A percentile compares a stretch with the other conserved stretches of the same genome.
Evolutionary conservation across 805 yeast genomes (phyloP).

Genomic region (Clavispora asparagi): DNA sequence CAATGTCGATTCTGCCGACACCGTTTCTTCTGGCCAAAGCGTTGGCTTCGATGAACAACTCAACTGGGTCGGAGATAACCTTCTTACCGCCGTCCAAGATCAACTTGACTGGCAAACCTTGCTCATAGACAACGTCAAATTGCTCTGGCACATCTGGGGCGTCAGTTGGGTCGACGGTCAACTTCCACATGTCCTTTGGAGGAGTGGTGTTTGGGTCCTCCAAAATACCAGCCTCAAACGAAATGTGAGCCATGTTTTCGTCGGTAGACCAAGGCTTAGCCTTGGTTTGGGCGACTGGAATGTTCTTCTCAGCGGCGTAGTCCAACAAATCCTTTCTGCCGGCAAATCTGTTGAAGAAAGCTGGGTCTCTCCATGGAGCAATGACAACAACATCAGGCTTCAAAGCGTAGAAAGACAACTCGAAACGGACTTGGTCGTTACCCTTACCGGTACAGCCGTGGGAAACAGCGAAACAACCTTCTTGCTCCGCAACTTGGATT

Average conservation of each 20-base stretch:
- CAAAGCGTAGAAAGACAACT: conserved; percentile 92
- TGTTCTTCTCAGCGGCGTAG: conserved; percentile 86
- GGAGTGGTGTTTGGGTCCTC: conserved; percentile 99
- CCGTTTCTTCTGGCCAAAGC: conserved; percentile 98
- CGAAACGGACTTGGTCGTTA: conserved; percentile 98
- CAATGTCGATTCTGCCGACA: conserved; percentile 98
- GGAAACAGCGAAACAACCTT: conserved; percentile 97
- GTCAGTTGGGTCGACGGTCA: conserved; percentile 91
- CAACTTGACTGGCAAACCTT: conserved; percentile 86
- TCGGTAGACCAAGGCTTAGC: conserved; percentile 99
- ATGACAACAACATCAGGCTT: conserved; percentile 95
- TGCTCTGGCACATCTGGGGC: conserved; percentile 94
- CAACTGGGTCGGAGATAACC: conserved; percentile 79
- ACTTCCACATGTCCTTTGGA: conserved; percentile 99
- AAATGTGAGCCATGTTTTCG: conserved; percentile 98
- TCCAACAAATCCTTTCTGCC: conserved; percentile 96
- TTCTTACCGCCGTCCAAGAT: conserved; percentile 57
- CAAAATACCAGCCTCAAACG: conserved; percentile 98
- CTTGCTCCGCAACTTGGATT: conserved; percentile 92
- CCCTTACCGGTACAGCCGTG: conserved; percentile 99
- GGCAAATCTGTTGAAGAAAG: conserved; percentile 88
- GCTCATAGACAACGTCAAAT: conserved; percentile 71
- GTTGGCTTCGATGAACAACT: conserved; percentile 87
- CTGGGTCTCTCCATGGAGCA: conserved; percentile 99
- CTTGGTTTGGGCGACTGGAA: conserved; percentile 95